Evolutionary conservation across 192 early-diverging fungal species (phyloP).

Genomic region (Linnemannia hyalina): DNA sequence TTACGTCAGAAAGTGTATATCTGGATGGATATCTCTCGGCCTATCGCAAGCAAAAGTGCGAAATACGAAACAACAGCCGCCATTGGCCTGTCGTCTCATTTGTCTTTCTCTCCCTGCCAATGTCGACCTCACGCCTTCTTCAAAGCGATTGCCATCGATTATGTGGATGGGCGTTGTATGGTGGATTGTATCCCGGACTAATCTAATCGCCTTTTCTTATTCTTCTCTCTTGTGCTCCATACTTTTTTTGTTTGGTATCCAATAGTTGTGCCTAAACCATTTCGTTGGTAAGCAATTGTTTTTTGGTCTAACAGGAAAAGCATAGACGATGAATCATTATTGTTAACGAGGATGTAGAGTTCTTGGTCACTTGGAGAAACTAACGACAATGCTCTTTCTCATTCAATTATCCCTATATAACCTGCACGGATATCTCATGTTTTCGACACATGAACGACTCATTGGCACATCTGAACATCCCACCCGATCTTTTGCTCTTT

Average conservation of each 20-base stretch:
- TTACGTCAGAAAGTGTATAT: not conserved
- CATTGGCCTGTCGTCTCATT: not conserved
- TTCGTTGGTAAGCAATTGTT: slow-evolving; percentile 63
- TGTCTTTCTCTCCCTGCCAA: not conserved
- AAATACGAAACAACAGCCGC: slow-evolving; percentile 1
- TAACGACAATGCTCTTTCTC: not conserved
- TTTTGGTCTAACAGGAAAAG: not conserved
- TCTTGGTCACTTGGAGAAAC: not conserved
- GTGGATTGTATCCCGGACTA: not conserved
- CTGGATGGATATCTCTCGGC: not conserved
- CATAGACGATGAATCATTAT: not conserved
- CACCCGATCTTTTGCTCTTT: not conserved
- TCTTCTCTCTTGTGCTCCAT: not conserved
- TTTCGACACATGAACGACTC: not conserved
- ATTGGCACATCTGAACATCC: not conserved
- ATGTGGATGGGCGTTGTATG: not conserved
- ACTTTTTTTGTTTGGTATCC: not conserved
- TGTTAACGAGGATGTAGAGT: not conserved
- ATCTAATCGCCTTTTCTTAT: not conserved
- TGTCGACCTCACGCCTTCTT: not conserved
- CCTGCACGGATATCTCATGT: not conserved
- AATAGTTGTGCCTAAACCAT: slow-evolving; percentile 70
- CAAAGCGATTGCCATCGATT: not conserved
- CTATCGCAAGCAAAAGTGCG: not conserved
- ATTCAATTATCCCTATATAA: not conserved